Percentiles rank a stretch among this genome's conserved stretches.
phyloP scores from a whole-genome alignment of 805 yeast species.

The Clavispora santaluciae region DNA sequence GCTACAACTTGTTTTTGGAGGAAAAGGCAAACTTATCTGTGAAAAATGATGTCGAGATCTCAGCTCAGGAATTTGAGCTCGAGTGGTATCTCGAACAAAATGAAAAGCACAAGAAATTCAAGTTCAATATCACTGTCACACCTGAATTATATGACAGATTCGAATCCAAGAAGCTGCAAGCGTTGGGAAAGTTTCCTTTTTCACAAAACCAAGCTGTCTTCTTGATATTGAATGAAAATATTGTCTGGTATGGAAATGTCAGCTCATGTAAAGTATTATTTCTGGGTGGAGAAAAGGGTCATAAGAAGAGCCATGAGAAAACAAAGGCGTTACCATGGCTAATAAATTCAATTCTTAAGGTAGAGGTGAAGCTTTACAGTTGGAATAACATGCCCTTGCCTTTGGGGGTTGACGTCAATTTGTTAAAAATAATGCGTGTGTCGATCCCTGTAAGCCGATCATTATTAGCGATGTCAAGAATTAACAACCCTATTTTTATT shows the following conservation, averaged over 20 bases:
- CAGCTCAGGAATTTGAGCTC: slow-evolving; percentile 41
- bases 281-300: slow-evolving; percentile 11
- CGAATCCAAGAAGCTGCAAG: slow-evolving; percentile 46
- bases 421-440: slow-evolving; percentile 49
- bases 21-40: slow-evolving; percentile 41
- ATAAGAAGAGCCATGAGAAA: background rate
- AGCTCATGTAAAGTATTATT: slow-evolving; percentile 42
- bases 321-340: too few relatives aligned
- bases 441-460: slow-evolving; percentile 61
- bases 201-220: slow-evolving; percentile 54
- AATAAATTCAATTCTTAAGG: slow-evolving; percentile 23
- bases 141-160: slow-evolving; percentile 47
- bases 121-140: slow-evolving; percentile 38
- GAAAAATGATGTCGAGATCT: slow-evolving; percentile 33
- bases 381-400: slow-evolving; percentile 59
- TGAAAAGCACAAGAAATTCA: slow-evolving; percentile 36
- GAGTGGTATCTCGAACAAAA: slow-evolving; percentile 49
- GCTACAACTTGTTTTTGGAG: slow-evolving; percentile 59
- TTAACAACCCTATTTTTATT: slow-evolving; percentile 48
- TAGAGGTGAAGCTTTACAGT: slow-evolving; percentile 48
- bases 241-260: slow-evolving; percentile 57
- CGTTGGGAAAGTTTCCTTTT: slow-evolving; percentile 56
- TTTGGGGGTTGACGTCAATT: slow-evolving; percentile 32
- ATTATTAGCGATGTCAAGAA: slow-evolving; percentile 59
- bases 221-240: slow-evolving; percentile 45